Base-by-base conservation (phyloP, 2,329 filamentous ascomycete genomes). In the Pestalotiopsis sp. region DNA sequence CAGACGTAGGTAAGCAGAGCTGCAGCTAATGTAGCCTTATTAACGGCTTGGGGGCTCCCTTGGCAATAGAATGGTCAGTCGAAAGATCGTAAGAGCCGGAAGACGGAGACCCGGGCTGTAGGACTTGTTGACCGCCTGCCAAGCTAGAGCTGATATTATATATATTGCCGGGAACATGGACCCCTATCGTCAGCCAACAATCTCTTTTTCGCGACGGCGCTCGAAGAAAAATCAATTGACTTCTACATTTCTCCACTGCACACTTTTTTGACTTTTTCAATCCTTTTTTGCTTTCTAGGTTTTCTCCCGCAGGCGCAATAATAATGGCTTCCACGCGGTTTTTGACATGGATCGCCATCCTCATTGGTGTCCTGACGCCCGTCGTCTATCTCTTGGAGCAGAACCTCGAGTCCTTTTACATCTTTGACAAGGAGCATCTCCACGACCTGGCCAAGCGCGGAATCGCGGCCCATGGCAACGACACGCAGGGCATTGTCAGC, bases 391-490 rank as follows among this genome's bases (percentile, higher is more conserved):
- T 86, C 69, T 77, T 90, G 55, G 89, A 92, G 79, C 83, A 85
- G 74, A 87, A 88, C 79, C 81, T 89, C 68, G 83, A 88, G 70
- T 81, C 79, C 68, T 90, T 95, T 84, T 96, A 94, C 86, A 88
- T 96, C 79, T 95, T 97, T 81, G 82, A 90, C 66, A 87, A 87
- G 2, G 83, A 85, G 17, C 86, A 93, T 70, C 86, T 97, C 69
- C 89, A 93, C 77, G 86, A 91, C 70, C 81, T 96, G 41, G 87
- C 91, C 12, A 82, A 88, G 79, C 86, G 88, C 71, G 91, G 89
- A 39, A 87, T 97, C 71, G 83, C 81, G 11, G 80, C 86, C 52
- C 90, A 95, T 79, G 93, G 92, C 73, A 92, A 95, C 79, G 87
- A 95, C 82, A 97, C 93, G 14, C 80, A 85, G 68, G 84, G 85